Base-by-base conservation (phyloP, 148 eudicot genomes). In the Rhododendron mucronatum region DNA sequence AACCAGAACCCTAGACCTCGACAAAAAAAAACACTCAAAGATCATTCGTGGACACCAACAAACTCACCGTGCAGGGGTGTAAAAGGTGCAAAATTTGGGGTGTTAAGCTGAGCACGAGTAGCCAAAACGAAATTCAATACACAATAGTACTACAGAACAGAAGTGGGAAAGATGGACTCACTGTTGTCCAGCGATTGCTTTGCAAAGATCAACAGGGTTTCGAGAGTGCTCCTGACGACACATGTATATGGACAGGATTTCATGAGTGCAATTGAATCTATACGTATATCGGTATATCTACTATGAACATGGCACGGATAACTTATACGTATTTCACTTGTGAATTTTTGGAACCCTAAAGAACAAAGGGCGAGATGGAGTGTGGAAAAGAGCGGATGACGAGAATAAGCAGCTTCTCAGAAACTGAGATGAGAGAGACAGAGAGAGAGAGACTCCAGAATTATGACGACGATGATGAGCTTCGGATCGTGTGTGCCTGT, bases 391-490 rank as follows among this genome's bases (percentile, higher is more conserved):
- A 78, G 55, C 81, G n/a, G 81, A 45, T 47, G 53, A 45, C 10
- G 55, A n/a, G 55, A 78, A 2, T 78, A n/a, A 78, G 55, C 81
- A 45, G n/a, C 81, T 78, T 78, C 81, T 45, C 51, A 21, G 53
- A n/a, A 47, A 78, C 81, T 44, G 30, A 1, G 15, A 14, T 8
- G 48, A 21, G 80, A 16, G 45, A 41, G 53, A 45, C 33, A n/a
- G 55, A 76, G 48, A 6, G 48, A 41, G n/a, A 39, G 45, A 74
- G 45, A 15, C 21, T 15, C 5, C 0, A 35, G 21, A 13, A 14
- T 37, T 10, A 39, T 39, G 79, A 39, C 33, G 74, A 67, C 74
- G 35, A 71, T 15, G 18, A 30, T 13, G 41, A 71, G 75, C 75
- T 69, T 28, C 16, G 75, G 75, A 69, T 69, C 33, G 75, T 30